A percentile compares a stretch with the other conserved stretches of the same genome.
Evolutionary conservation across 176 grass and related monocot genomes (phyloP).

Genomic region (Cocos nucifera): DNA sequence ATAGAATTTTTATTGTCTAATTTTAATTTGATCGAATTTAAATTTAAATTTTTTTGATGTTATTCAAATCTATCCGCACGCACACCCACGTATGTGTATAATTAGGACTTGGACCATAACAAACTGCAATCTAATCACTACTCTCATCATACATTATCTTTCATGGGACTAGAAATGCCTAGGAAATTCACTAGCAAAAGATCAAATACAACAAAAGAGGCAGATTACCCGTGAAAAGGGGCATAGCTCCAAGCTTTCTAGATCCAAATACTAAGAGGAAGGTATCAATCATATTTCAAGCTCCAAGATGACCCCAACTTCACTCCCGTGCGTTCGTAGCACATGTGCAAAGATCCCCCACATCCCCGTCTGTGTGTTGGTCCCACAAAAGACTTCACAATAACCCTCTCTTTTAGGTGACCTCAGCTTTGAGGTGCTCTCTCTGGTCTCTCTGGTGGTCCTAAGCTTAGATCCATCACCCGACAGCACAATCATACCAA

Average conservation of each 20-base stretch:
- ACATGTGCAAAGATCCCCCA: conserved; percentile 3
- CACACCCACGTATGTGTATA: too few species aligned
- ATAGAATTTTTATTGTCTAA: too few species aligned
- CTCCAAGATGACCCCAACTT: background rate
- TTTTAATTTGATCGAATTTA: too few species aligned
- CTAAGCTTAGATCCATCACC: background rate
- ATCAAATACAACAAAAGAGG: background rate
- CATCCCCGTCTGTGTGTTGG: too few species aligned
- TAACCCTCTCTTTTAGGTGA: too few species aligned
- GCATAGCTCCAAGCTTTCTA: too few species aligned
- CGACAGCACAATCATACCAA: conserved; percentile 1
- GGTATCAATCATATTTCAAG: background rate
- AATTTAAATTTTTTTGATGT: too few species aligned
- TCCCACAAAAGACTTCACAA: too few species aligned
- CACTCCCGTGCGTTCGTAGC: conserved; percentile 5
- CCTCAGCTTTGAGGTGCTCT: background rate
- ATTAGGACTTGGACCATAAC: background rate
- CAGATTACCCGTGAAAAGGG: background rate
- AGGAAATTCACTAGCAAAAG: background rate
- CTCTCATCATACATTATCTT: background rate
- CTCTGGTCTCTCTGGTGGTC: conserved; percentile 8
- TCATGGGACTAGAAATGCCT: background rate
- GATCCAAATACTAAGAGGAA: background rate
- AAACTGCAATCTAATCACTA: background rate
- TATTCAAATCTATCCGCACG: too few species aligned